phyloP scores from a whole-genome alignment of 306 rosid species.

The Quercus bicolor region DNA sequence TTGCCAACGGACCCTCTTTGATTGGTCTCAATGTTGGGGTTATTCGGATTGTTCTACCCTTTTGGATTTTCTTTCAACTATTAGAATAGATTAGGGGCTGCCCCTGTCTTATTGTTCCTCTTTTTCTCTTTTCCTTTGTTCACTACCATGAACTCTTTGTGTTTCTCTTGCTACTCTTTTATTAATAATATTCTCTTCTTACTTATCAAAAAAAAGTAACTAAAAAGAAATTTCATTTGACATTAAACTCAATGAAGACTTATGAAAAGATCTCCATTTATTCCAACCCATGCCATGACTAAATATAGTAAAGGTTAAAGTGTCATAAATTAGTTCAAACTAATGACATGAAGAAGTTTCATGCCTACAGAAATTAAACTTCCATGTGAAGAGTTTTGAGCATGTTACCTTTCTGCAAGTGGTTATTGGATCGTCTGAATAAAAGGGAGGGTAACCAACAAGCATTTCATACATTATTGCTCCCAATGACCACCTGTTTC shows the following conservation, averaged over 20 bases:
- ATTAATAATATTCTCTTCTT: too few species aligned
- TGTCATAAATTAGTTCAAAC: conserved; percentile 14
- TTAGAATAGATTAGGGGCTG: too few species aligned
- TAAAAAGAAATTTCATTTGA: background rate
- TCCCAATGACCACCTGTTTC: conserved; percentile 91
- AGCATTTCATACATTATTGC: conserved; percentile 99
- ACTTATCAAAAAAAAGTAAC: background rate
- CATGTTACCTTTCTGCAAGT: conserved; percentile 89
- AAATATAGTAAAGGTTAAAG: conserved; percentile 10
- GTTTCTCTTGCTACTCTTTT: too few species aligned
- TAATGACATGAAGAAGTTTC: conserved; percentile 16
- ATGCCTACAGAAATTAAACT: background rate
- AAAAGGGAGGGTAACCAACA: conserved; percentile 97
- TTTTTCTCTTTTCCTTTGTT: too few species aligned
- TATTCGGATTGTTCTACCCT: too few species aligned
- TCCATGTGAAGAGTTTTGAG: conserved; percentile 2
- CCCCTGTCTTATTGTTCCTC: too few species aligned
- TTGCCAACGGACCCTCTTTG: too few species aligned
- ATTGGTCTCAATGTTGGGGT: too few species aligned
- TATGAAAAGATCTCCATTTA: background rate
- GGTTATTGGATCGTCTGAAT: conserved; percentile 87
- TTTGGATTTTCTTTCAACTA: too few species aligned
- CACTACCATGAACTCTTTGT: too few species aligned
- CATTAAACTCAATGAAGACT: background rate
- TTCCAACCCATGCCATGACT: background rate